Evolutionary conservation across 805 yeast genomes (phyloP), one percentile per base, ranked within the genome.

Genomic region (fission yeast (Schizosaccharomyces pombe)): DNA sequence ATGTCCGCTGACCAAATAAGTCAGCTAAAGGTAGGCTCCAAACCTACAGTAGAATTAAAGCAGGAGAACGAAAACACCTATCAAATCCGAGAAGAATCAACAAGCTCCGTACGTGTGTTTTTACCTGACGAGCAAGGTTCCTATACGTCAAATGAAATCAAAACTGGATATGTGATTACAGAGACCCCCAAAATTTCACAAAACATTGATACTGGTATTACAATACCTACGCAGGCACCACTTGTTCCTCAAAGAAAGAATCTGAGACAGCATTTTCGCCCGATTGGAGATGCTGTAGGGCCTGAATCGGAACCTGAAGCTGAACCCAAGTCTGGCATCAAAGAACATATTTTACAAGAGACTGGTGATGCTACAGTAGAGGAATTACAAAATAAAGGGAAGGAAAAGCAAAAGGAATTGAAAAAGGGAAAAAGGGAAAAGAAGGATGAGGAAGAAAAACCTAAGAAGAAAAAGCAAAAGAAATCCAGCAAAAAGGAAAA

Each of bases 211-310:
- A 72, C 78, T 47, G 77, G 72, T 49, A 62, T 67, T 6, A 64
- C 67, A 19, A 67, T 64, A 56, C 66, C 62, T 53, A 64, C 62
- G 40, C 65, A 65, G 49, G 69, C 78, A 3, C 83, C 84, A 0
- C 70, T 75, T 14, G 0, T 60, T 57, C n/a, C 53, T 51, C 40
- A 53, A 51, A n/a, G 43, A 55, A 22, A 56, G 47, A 29, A 57
- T 57, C 34, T 53, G 55, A 37, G 53, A 55, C 31, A 32, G 53
- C 19, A 43, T 26, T 43, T 43, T 29, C 29, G 30, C 14, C 49
- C 49, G 14, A 43, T 43, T 43, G 49, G 49, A 22, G 49, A 32
- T 32, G 37, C 30, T 26, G 30, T 22, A 26, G 6, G 14, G 12
- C 19, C 49, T 43, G 26, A 5, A 22, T 8, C 49, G 8, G 19